Percentiles rank a stretch among this genome's conserved stretches.
Evolutionary conservation across 495 filamentous ascomycete species (phyloP).

Genomic region (Sphaerosporella brunnea): DNA sequence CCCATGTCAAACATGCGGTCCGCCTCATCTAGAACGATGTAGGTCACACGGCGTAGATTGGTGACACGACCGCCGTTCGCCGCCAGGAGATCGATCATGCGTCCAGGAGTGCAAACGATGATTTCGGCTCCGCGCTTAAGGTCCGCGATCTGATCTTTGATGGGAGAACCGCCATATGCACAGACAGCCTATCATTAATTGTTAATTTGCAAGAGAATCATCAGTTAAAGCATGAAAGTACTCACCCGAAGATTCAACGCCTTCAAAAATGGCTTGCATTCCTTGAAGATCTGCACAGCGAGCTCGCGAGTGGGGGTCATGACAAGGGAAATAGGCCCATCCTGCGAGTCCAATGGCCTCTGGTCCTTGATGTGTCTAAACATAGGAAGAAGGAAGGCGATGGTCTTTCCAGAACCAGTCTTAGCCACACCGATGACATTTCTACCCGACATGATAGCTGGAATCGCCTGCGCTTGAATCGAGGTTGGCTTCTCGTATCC

Average conservation of each 20-base stretch:
- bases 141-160: conserved; percentile 94
- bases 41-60: conserved; percentile 74
- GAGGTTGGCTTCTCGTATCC: conserved; percentile 81
- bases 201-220: no score
- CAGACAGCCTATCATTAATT: conserved; percentile 43
- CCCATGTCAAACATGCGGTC: conserved; percentile 99
- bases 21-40: conserved; percentile 89
- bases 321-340: conserved; percentile 74
- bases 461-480: conserved; percentile 89
- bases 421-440: conserved; percentile 96
- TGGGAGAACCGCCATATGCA: conserved; percentile 87
- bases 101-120: conserved; percentile 87
- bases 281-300: conserved; percentile 82
- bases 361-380: conserved; percentile 97
- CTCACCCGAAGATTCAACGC: conserved; percentile 59
- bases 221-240: no score
- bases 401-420: conserved; percentile 96
- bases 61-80: conserved; percentile 86
- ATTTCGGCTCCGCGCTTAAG: conserved; percentile 91
- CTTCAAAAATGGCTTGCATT: conserved; percentile 85
- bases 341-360: conserved; percentile 56
- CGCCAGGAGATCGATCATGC: conserved; percentile 86
- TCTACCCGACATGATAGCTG: conserved; percentile 85
- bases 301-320: conserved; percentile 93
- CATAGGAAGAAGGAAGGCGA: conserved; percentile 89